These are phyloP conservation scores for Capronia americana DNA, from an alignment of 2,329 filamentous ascomycete species.

Conservation along the genomic window DNA sequence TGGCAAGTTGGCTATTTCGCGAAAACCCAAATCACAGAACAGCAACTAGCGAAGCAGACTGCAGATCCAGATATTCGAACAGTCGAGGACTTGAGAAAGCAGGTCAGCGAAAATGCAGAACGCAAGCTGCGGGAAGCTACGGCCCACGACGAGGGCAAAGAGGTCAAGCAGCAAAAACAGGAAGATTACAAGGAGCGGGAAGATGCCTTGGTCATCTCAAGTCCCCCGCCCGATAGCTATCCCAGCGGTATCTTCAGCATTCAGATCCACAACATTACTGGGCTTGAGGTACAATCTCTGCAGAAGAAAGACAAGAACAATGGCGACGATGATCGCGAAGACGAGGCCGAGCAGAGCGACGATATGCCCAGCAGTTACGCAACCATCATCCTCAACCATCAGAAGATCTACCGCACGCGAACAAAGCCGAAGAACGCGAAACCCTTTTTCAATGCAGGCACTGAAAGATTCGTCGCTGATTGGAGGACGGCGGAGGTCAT, in stretches of 20 bases:
- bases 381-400: constrained; percentile 75
- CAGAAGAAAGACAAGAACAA: constrained; percentile 61
- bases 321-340: constrained; percentile 46
- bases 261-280: constrained; percentile 75
- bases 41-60: constrained; percentile 67
- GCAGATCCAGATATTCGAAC: constrained; percentile 64
- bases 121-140: constrained; percentile 70
- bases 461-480: constrained; percentile 73
- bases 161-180: constrained; percentile 70
- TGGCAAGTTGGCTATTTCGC: constrained; percentile 76
- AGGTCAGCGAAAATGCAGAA: constrained; percentile 62
- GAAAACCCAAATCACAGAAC: constrained; percentile 68
- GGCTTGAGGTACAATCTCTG: constrained; percentile 66
- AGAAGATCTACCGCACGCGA: constrained; percentile 71
- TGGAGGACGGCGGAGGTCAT: constrained; percentile 72
- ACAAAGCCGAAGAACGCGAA: constrained; percentile 80
- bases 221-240: constrained; percentile 67
- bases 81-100: constrained; percentile 64
- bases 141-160: constrained; percentile 62
- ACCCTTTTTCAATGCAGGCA: constrained; percentile 79
- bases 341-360: constrained; percentile 64
- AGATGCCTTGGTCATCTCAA: constrained; percentile 71
- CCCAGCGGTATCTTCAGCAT: constrained; percentile 72
- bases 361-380: constrained; percentile 74
- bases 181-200: constrained; percentile 68